Conservation (phyloP, 2,329 filamentous ascomycete genomes). For the Ceratocystis cubensis region DNA sequence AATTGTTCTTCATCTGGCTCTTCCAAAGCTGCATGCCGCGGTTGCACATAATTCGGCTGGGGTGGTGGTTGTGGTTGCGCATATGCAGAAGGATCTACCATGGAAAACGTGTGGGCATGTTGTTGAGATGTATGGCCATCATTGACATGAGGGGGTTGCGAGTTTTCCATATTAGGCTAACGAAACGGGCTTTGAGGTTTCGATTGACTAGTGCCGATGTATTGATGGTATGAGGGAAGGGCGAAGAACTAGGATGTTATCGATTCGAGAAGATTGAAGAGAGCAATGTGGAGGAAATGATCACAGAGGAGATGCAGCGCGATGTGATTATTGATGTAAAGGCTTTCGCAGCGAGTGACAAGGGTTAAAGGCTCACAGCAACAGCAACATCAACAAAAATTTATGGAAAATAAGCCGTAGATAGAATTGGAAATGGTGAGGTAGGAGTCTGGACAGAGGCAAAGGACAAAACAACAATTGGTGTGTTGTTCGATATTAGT, state of each 20-base stretch:
- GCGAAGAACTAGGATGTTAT: background rate
- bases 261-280: background rate
- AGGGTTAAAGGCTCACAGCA: background rate
- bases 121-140: conserved; percentile 12
- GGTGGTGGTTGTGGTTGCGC: conserved; percentile 11
- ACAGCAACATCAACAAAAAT: background rate
- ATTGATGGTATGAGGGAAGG: background rate
- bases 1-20: conserved; percentile 30
- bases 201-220: background rate
- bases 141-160: background rate
- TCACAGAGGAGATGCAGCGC: background rate
- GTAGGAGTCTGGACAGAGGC: background rate
- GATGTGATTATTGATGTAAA: background rate
- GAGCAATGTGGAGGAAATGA: background rate
- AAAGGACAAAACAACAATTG: background rate
- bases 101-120: conserved; percentile 16
- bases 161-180: conserved; percentile 9
- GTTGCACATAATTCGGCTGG: conserved; percentile 26
- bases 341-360: background rate
- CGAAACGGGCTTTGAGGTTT: background rate
- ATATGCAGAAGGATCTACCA: conserved; percentile 18
- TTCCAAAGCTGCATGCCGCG: conserved; percentile 35
- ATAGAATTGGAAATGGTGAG: background rate
- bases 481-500: background rate
- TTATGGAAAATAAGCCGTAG: background rate